phyloP scores from a whole-genome alignment of 1,284 basidiomycete genomes.

The Pulchroboletus neoregius region DNA sequence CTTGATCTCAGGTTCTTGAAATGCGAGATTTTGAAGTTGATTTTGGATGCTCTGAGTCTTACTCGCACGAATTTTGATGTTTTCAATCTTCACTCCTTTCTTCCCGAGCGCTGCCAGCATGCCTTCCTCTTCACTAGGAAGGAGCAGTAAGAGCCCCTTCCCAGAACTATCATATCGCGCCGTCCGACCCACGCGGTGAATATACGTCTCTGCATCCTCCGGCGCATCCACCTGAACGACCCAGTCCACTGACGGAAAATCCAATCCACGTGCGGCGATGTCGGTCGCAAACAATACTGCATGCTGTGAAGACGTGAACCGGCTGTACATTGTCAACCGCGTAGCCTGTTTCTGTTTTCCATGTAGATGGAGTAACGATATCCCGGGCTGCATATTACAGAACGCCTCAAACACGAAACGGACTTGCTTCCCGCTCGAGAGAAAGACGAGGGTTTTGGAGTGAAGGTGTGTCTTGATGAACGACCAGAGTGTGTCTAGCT shows the following conservation, averaged over 20 bases:
- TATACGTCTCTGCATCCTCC: conserved; percentile 97
- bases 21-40: conserved; percentile 89
- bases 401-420: conserved; percentile 97
- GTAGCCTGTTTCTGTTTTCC: conserved; percentile 97
- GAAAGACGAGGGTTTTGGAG: conserved; percentile 90
- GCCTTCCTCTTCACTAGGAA: conserved; percentile 91
- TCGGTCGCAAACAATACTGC: conserved; percentile 94
- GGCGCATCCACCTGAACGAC: conserved; percentile 97
- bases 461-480: conserved; percentile 96
- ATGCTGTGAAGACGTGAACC: conserved; percentile 76
- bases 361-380: conserved; percentile 88
- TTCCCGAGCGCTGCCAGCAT: conserved; percentile 71
- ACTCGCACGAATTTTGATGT: conserved; percentile 89
- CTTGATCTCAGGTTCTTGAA: conserved; percentile 96
- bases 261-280: conserved; percentile 93
- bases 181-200: conserved; percentile 95
- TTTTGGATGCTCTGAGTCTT: conserved; percentile 86
- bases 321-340: conserved; percentile 77
- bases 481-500: conserved; percentile 89
- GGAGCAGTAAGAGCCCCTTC: conserved; percentile 78
- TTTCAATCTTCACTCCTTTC: conserved; percentile 74
- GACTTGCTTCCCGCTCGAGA: conserved; percentile 95
- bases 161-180: conserved; percentile 92
- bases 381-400: conserved; percentile 90
- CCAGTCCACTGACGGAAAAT: conserved; percentile 98